Conservation (phyloP, 2,329 filamentous ascomycete genomes). For the Fonsecaea multimorphosa region DNA sequence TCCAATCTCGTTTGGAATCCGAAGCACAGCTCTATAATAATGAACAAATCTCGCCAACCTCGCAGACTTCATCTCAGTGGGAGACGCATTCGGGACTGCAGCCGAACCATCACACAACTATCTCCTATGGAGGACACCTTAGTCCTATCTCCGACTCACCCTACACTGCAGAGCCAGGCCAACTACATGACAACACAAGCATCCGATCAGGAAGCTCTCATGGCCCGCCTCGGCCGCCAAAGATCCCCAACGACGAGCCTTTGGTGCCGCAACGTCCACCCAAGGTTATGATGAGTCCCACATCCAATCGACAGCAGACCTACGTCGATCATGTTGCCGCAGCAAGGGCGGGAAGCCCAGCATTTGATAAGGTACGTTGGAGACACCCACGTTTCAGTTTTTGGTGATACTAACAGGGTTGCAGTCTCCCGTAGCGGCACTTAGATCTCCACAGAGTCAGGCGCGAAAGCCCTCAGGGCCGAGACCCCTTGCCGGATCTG, state of each 20-base stretch:
- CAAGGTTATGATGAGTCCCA: conserved; percentile 43
- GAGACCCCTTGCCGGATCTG: conserved; percentile 51
- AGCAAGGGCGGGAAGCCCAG: conserved; percentile 42
- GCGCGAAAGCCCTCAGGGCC: conserved; percentile 56
- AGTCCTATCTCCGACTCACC: conserved; percentile 56
- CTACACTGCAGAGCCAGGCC: conserved; percentile 47
- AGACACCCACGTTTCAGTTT: conserved; percentile 18
- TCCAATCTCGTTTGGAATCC: conserved; percentile 66
- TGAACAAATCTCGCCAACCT: conserved; percentile 43
- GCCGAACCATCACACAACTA: conserved; percentile 7
- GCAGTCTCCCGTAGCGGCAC: conserved; percentile 38
- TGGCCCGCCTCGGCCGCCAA: conserved; percentile 59
- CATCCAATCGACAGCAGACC: conserved; percentile 45
- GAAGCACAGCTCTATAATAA: conserved; percentile 63
- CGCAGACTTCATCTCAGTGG: conserved; percentile 53
- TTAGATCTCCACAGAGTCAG: conserved; percentile 44
- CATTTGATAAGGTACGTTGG: conserved; percentile 42
- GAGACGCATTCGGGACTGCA: conserved; percentile 31
- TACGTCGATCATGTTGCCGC: conserved; percentile 52
- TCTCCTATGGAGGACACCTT: conserved; percentile 47
- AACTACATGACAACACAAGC: conserved; percentile 27
- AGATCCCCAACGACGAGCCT: conserved; percentile 63
- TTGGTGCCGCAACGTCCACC: conserved; percentile 60
- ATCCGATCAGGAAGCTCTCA: conserved; percentile 42
- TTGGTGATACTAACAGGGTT: conserved; percentile 23